Conservation (phyloP, 768 basidiomycete genomes). For the Kwoniella shandongensis region DNA sequence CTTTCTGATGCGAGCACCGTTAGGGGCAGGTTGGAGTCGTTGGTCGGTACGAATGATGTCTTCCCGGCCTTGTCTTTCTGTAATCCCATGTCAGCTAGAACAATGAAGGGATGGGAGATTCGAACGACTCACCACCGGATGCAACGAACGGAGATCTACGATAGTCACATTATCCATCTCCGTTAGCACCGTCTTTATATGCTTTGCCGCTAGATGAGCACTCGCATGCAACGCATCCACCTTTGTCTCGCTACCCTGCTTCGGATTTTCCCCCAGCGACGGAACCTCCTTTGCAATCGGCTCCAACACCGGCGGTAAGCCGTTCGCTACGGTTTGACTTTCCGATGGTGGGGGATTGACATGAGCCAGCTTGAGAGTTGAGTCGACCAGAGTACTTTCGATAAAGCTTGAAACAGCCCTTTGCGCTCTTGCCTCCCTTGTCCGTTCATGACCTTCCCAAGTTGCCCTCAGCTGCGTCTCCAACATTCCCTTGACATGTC, state of each 20-base stretch:
- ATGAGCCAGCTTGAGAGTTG: too few species aligned
- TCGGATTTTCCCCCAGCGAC: too few species aligned
- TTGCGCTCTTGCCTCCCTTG: slow-evolving; percentile 30
- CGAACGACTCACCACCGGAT: slow-evolving; percentile 8
- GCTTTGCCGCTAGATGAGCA: not conserved
- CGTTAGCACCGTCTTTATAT: slow-evolving; percentile 1
- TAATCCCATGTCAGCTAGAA: not conserved
- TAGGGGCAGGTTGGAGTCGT: too few species aligned
- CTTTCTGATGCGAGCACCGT: too few species aligned
- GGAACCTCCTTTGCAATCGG: too few species aligned
- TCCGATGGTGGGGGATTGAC: too few species aligned
- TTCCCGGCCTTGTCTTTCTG: too few species aligned
- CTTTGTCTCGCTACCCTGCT: too few species aligned
- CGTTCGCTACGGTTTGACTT: too few species aligned
- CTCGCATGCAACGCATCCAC: not conserved
- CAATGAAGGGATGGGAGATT: not conserved
- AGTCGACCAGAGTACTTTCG: slow-evolving; percentile 26
- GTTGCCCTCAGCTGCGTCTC: slow-evolving; percentile 38
- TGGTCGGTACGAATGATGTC: not conserved
- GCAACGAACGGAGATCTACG: slow-evolving; percentile 21
- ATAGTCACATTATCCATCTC: slow-evolving; percentile 10
- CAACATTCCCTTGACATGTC: slow-evolving; percentile 28
- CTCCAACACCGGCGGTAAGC: too few species aligned
- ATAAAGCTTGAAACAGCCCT: slow-evolving; percentile 32
- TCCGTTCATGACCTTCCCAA: slow-evolving; percentile 38